Evolutionary conservation across 2,329 filamentous ascomycete species (phyloP).

Genomic region (Periconia macrospinosa): DNA sequence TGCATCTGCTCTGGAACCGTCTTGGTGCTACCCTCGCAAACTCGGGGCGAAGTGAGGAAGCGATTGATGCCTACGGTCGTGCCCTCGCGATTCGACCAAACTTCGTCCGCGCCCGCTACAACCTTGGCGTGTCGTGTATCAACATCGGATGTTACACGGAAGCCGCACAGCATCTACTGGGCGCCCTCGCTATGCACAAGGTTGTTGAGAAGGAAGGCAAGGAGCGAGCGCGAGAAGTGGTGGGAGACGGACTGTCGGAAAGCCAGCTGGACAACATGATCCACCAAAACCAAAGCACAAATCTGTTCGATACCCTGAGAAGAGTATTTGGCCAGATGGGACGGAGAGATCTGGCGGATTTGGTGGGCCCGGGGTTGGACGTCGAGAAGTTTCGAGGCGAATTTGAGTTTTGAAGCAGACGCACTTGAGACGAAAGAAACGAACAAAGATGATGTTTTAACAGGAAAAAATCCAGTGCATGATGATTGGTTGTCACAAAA

Average conservation of each 20-base stretch:
- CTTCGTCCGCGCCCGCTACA: constrained; percentile 96
- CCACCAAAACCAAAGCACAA: constrained; percentile 94
- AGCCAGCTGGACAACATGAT: constrained; percentile 83
- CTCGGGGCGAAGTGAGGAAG: constrained; percentile 89
- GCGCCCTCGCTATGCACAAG: constrained; percentile 93
- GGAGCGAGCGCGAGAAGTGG: constrained; percentile 79
- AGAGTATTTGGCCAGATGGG: constrained; percentile 98
- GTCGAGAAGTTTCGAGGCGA: constrained; percentile 85
- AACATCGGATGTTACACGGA: constrained; percentile 95
- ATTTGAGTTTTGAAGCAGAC: constrained; percentile 73
- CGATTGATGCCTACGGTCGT: constrained; percentile 94
- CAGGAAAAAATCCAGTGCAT: not conserved
- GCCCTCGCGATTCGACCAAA: constrained; percentile 89
- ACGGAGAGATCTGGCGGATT: constrained; percentile 80
- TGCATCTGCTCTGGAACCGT: constrained; percentile 96
- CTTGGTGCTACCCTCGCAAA: constrained; percentile 96
- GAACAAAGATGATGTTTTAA: not conserved
- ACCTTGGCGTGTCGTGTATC: constrained; percentile 93
- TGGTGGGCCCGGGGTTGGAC: constrained; percentile 87
- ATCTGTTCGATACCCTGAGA: constrained; percentile 90
- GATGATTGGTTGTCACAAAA: constrained; percentile 22
- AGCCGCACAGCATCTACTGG: constrained; percentile 88
- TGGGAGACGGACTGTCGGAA: constrained; percentile 64
- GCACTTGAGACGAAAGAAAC: constrained; percentile 6
- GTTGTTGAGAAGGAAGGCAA: constrained; percentile 84